Percentiles rank a stretch among this genome's conserved stretches.
phyloP scores from a whole-genome alignment of 1,284 basidiomycete species.

The Apiotrichum brassicae region DNA sequence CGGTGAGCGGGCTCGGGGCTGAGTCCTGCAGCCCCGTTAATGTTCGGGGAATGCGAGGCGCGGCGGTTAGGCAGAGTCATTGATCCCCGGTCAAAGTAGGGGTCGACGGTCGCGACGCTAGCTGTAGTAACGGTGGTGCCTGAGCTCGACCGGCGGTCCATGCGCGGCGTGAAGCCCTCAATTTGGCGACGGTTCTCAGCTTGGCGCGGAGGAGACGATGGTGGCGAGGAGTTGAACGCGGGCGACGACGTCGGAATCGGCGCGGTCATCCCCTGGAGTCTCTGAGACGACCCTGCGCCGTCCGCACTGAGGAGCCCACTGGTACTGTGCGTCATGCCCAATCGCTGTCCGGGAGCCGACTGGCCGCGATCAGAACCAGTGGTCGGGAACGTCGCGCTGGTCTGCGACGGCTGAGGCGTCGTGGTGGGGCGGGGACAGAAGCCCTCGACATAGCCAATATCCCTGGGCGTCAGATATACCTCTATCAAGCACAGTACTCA shows the following conservation, averaged over 20 bases:
- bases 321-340: too few relatives aligned
- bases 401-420: background rate
- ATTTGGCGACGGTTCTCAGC: too few relatives aligned
- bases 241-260: too few relatives aligned
- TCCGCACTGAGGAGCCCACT: too few relatives aligned
- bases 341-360: background rate
- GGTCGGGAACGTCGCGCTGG: background rate
- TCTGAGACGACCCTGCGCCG: too few relatives aligned
- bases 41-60: slow-evolving; percentile 5
- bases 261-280: too few relatives aligned
- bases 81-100: slow-evolving; percentile 1
- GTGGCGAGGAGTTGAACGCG: too few relatives aligned
- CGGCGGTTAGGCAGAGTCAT: slow-evolving; percentile 14
- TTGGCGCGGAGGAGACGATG: too few relatives aligned
- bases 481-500: slow-evolving; percentile 17
- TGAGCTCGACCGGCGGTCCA: slow-evolving; percentile 23
- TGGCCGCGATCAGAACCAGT: too few relatives aligned
- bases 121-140: slow-evolving; percentile 27
- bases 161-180: slow-evolving; percentile 4
- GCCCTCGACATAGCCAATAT: slow-evolving; percentile 40
- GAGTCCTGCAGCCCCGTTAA: background rate
- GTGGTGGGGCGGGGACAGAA: slow-evolving; percentile 25
- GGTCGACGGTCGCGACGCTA: slow-evolving; percentile 1
- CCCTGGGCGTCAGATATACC: slow-evolving; percentile 20
- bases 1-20: background rate